Evolutionary conservation across 768 basidiomycete genomes (phyloP).

Genomic region (Lepiota brunneoincarnata): DNA sequence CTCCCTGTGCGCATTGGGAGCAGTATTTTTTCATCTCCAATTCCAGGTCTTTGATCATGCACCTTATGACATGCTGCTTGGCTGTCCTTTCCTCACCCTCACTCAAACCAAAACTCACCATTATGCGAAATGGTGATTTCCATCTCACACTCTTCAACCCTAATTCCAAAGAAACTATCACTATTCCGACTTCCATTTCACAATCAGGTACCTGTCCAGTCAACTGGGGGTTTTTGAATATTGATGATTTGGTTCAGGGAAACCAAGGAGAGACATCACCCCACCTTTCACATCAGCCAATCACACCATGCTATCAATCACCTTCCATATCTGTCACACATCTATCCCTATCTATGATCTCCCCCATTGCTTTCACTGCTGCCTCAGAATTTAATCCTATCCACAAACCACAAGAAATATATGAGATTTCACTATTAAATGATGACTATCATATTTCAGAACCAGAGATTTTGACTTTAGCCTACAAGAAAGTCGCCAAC

Average conservation of each 20-base stretch:
- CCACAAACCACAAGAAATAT: too few relatives aligned
- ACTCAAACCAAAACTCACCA: not conserved
- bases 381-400: too few relatives aligned
- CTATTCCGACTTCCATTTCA: not conserved
- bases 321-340: too few relatives aligned
- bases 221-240: not conserved
- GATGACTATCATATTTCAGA: not conserved
- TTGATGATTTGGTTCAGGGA: not conserved
- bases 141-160: constrained; percentile 2
- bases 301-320: too few relatives aligned
- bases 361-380: too few relatives aligned
- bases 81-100: constrained; percentile 9
- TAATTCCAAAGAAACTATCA: not conserved
- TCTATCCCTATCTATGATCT: too few relatives aligned
- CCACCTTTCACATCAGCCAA: too few relatives aligned
- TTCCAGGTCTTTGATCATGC: constrained; percentile 13
- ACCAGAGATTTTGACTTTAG: too few relatives aligned
- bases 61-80: constrained; percentile 15
- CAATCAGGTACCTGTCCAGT: not conserved
- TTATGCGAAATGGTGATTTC: not conserved
- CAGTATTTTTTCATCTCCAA: constrained; percentile 7
- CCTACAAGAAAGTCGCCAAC: constrained; percentile 8
- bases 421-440: too few relatives aligned
- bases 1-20: not conserved
- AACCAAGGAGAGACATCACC: constrained; percentile 3